Conservation (phyloP, 2,329 filamentous ascomycete genomes). For the Exophiala phaeomuriformis region DNA sequence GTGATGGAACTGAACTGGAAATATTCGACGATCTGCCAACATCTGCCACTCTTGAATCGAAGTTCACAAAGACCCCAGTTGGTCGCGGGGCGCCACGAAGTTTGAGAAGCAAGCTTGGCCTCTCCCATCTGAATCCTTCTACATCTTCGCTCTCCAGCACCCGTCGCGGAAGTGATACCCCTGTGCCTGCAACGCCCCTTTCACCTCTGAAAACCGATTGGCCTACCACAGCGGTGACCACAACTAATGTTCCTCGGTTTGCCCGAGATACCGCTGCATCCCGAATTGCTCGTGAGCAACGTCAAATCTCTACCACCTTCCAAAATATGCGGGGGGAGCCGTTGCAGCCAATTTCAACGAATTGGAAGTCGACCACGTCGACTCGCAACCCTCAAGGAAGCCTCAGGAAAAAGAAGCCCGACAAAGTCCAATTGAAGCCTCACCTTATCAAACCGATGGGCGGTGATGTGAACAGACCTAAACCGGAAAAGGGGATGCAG, state of each 20-base stretch:
- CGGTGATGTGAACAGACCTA: constrained; percentile 63
- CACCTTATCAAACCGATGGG: constrained; percentile 82
- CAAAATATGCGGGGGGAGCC: constrained; percentile 39
- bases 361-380: constrained; percentile 49
- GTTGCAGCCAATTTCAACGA: constrained; percentile 48
- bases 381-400: constrained; percentile 16
- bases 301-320: constrained; percentile 42
- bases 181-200: constrained; percentile 52
- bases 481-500: constrained; percentile 92
- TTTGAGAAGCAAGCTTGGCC: constrained; percentile 46
- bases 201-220: constrained; percentile 46
- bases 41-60: constrained; percentile 71
- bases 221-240: constrained; percentile 32
- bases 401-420: constrained; percentile 44
- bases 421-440: constrained; percentile 57
- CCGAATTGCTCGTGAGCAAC: constrained; percentile 56
- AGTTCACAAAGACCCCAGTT: constrained; percentile 71
- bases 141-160: constrained; percentile 26
- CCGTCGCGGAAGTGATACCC: constrained; percentile 32
- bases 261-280: constrained; percentile 61
- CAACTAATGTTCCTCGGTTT: constrained; percentile 47
- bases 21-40: constrained; percentile 92
- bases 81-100: constrained; percentile 61
- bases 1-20: constrained; percentile 86
- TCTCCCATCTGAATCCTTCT: constrained; percentile 31